Conservation (phyloP, 768 basidiomycete genomes). For the Omphalotus guepiniiformis region DNA sequence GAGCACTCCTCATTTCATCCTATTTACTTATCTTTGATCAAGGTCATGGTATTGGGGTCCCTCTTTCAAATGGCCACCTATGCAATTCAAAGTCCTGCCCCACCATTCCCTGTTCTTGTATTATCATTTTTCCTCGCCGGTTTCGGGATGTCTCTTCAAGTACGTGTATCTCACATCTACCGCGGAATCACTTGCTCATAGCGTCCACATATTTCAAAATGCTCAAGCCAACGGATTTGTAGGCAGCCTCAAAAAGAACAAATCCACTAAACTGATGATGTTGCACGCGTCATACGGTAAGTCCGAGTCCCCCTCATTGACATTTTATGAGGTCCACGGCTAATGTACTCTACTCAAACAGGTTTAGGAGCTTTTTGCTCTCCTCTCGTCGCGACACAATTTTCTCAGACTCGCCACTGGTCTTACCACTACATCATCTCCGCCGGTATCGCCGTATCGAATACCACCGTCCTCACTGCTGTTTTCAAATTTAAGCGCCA, state of each 20-base stretch:
- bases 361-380: constrained; percentile 47
- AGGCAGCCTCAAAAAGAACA: constrained; percentile 35
- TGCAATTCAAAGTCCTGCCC: constrained; percentile 33
- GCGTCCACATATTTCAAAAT: constrained; percentile 11
- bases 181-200: neutral
- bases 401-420: constrained; percentile 49
- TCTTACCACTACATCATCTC: constrained; percentile 57
- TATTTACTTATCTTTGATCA: neutral
- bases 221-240: constrained; percentile 50
- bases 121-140: constrained; percentile 30
- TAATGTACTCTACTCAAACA: no score
- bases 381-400: constrained; percentile 65
- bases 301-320: neutral
- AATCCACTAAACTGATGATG: constrained; percentile 42
- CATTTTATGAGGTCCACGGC: no score
- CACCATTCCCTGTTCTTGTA: constrained; percentile 52
- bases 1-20: neutral
- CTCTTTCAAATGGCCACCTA: neutral
- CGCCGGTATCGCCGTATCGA: constrained; percentile 36
- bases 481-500: constrained; percentile 50
- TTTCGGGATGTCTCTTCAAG: constrained; percentile 28
- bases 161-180: neutral
- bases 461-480: constrained; percentile 32
- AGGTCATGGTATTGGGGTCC: constrained; percentile 15
- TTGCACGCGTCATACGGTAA: constrained; percentile 43